phyloP scores from a whole-genome alignment of 1,284 basidiomycete genomes.

The Trametes versicolor region DNA sequence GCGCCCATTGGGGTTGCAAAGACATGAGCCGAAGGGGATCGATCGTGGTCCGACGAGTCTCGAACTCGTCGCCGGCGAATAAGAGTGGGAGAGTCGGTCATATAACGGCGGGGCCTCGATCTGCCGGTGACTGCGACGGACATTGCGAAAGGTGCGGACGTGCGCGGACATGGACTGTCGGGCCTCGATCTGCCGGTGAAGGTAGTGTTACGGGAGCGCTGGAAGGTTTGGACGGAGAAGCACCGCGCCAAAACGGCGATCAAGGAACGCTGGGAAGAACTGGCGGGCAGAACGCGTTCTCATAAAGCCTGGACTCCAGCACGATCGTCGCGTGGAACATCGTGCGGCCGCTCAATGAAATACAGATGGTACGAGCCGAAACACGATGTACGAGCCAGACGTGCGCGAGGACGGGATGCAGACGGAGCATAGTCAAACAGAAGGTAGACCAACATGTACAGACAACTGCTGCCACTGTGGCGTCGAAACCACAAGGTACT shows the following conservation, averaged over 20 bases:
- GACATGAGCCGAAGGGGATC: constrained; percentile 2
- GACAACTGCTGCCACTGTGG: too few species aligned
- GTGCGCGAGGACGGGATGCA: too few species aligned
- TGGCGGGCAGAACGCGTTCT: background rate
- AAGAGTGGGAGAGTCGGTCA: background rate
- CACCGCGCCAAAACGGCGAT: background rate
- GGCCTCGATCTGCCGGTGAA: too few species aligned
- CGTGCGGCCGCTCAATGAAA: too few species aligned
- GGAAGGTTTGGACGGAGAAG: background rate
- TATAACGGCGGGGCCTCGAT: constrained; percentile 1
- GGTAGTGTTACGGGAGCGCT: background rate
- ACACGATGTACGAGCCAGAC: too few species aligned
- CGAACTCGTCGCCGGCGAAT: constrained; percentile 8
- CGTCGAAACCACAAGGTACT: too few species aligned
- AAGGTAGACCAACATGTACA: background rate
- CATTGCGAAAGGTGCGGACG: too few species aligned
- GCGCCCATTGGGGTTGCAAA: constrained; percentile 12
- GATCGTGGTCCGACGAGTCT: constrained; percentile 8
- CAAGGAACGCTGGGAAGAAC: constrained; percentile 18
- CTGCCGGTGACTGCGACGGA: background rate
- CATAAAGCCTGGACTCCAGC: background rate
- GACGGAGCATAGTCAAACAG: too few species aligned
- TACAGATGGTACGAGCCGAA: too few species aligned
- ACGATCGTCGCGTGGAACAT: background rate
- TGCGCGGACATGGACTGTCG: too few species aligned